phyloP scores from a whole-genome alignment of 2,329 filamentous ascomycete genomes.

The Colletotrichum horii region DNA sequence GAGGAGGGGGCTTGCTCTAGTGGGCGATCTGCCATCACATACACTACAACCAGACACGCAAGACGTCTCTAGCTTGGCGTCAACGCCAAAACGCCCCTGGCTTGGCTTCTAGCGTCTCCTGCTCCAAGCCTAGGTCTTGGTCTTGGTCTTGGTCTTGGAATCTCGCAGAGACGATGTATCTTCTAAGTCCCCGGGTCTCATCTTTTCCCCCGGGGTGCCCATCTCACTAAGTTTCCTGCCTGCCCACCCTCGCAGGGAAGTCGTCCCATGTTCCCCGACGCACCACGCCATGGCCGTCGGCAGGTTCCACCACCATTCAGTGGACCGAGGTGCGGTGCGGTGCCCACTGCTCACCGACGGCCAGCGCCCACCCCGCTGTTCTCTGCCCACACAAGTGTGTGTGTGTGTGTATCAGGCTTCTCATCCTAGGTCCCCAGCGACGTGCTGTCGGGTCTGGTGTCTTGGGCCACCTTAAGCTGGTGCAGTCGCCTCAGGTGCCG shows the following conservation, averaged over 20 bases:
- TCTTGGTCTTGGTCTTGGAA: neutral
- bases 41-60: neutral
- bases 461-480: neutral
- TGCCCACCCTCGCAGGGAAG: neutral
- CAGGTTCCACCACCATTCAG: neutral
- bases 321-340: neutral
- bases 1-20: neutral
- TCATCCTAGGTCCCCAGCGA: neutral
- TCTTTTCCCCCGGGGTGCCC: neutral
- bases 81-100: conserved; percentile 8
- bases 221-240: neutral
- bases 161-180: neutral
- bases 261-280: conserved; percentile 16
- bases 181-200: neutral
- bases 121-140: neutral
- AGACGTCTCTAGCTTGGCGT: conserved; percentile 17
- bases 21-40: neutral
- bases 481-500: neutral
- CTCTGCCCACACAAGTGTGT: neutral
- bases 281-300: conserved; percentile 8
- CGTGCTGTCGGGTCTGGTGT: neutral
- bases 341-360: neutral
- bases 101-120: neutral
- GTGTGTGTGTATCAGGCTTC: neutral
- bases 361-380: neutral